Conservation (phyloP, 805 yeast species). For the Tetrapisispora taiwanensis region DNA sequence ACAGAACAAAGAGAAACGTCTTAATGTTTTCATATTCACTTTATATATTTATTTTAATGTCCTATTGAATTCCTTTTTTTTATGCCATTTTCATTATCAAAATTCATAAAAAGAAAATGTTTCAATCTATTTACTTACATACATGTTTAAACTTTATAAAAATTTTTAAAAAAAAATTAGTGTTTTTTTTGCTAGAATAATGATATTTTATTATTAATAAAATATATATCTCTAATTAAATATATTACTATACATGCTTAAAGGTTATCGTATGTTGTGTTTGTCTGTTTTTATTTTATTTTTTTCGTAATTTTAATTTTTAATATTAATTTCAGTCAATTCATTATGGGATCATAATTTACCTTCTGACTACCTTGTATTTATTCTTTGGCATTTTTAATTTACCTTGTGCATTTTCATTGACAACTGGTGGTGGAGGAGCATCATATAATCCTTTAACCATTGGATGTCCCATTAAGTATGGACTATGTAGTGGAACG, state of each 20-base stretch:
- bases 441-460: constrained; percentile 57
- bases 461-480: constrained; percentile 75
- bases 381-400: constrained; percentile 27
- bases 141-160: neutral
- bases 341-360: neutral
- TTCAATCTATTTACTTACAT: neutral
- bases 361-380: constrained; percentile 27
- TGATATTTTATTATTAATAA: too few relatives aligned
- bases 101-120: too few relatives aligned
- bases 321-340: too few relatives aligned
- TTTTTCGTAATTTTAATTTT: too few relatives aligned
- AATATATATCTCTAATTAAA: too few relatives aligned
- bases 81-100: too few relatives aligned
- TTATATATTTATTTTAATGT: neutral
- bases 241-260: neutral
- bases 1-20: neutral
- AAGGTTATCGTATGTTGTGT: too few relatives aligned
- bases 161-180: too few relatives aligned
- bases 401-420: constrained; percentile 23
- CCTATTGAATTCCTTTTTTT: too few relatives aligned
- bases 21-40: neutral
- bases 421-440: constrained; percentile 32
- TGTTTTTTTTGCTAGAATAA: too few relatives aligned
- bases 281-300: too few relatives aligned
- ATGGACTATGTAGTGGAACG: constrained; percentile 78